phyloP scores from a whole-genome alignment of 2,329 filamentous ascomycete species.

The Exutisphaerella laricina region DNA sequence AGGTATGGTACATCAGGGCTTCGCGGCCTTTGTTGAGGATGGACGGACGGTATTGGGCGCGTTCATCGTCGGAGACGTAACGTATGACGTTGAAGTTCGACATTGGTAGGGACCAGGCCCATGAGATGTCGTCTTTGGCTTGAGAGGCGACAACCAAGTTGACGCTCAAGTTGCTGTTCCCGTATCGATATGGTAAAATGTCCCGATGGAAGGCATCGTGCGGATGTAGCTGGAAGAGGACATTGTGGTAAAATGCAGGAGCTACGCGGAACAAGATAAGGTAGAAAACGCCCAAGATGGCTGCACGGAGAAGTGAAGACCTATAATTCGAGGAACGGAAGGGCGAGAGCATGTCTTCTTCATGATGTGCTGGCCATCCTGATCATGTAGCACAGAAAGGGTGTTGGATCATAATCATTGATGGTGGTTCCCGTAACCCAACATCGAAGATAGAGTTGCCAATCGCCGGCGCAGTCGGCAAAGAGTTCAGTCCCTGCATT shows the following conservation, averaged over 20 bases:
- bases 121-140: slow-evolving; percentile 17
- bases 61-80: slow-evolving; percentile 19
- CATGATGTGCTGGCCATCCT: background rate
- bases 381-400: too few species aligned
- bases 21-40: slow-evolving; percentile 16
- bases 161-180: slow-evolving; percentile 8
- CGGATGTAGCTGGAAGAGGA: background rate
- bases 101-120: slow-evolving; percentile 14
- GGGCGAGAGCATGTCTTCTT: background rate
- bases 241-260: slow-evolving; percentile 1
- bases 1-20: slow-evolving; percentile 23
- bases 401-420: background rate
- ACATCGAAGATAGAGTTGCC: too few species aligned
- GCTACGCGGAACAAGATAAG: background rate
- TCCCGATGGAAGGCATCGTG: background rate
- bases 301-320: background rate
- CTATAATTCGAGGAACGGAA: background rate
- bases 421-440: background rate
- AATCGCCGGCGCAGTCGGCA: background rate
- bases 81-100: slow-evolving; percentile 18
- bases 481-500: background rate
- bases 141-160: slow-evolving; percentile 18
- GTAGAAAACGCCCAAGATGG: background rate
- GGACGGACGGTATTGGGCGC: slow-evolving; percentile 14
- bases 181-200: background rate